Percentiles rank a stretch among this genome's conserved stretches.
Evolutionary conservation across 2,329 filamentous ascomycete species (phyloP).

Genomic region (Rutstroemia sp.): DNA sequence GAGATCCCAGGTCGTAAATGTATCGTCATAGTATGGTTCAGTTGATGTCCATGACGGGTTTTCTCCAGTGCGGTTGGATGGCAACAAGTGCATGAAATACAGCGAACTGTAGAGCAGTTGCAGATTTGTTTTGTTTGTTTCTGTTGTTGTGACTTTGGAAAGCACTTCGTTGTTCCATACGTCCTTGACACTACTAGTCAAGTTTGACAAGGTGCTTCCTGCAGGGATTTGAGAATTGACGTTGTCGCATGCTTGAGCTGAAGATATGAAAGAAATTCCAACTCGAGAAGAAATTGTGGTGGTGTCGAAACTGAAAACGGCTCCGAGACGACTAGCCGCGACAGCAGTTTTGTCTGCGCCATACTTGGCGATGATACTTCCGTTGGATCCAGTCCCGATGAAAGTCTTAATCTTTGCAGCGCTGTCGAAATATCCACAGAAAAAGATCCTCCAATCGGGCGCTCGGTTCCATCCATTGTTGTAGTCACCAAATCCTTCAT

Average conservation of each 20-base stretch:
- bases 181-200: slow-evolving; percentile 37
- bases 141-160: slow-evolving; percentile 54
- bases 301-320: slow-evolving; percentile 39
- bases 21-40: slow-evolving; percentile 65
- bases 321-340: slow-evolving; percentile 32
- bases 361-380: slow-evolving; percentile 22
- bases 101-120: slow-evolving; percentile 58
- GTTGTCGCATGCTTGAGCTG: slow-evolving; percentile 41
- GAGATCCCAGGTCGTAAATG: slow-evolving; percentile 60
- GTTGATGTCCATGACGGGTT: slow-evolving; percentile 56
- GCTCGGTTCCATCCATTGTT: slow-evolving; percentile 61
- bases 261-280: slow-evolving; percentile 43
- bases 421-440: slow-evolving; percentile 41
- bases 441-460: slow-evolving; percentile 54
- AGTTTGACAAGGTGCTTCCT: slow-evolving; percentile 35
- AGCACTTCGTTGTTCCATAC: slow-evolving; percentile 57
- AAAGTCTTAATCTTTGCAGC: slow-evolving; percentile 40
- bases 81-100: slow-evolving; percentile 37
- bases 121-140: slow-evolving; percentile 47
- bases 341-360: slow-evolving; percentile 21
- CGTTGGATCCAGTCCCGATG: background rate
- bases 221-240: slow-evolving; percentile 37
- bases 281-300: slow-evolving; percentile 40
- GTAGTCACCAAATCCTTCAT: slow-evolving; percentile 54
- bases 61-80: slow-evolving; percentile 62